These are phyloP conservation scores for Yamadazyma spencermartinsiae DNA, from an alignment of 1,139 yeast species.

Conservation along the genomic window DNA sequence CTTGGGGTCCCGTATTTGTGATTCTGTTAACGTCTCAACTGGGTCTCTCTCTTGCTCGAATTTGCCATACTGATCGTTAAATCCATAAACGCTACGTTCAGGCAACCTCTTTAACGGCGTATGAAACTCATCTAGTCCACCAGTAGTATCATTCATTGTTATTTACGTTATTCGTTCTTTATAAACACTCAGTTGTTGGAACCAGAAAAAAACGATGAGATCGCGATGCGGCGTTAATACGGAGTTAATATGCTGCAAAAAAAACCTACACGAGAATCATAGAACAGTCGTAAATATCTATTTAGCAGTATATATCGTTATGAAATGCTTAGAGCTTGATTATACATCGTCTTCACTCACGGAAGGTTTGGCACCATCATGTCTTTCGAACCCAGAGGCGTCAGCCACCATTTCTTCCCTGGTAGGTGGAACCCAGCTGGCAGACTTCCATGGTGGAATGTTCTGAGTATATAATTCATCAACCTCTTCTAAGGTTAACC, in stretches of 20 bases:
- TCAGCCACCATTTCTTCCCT: conserved; percentile 21
- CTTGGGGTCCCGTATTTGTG: conserved; percentile 6
- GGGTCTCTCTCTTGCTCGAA: not conserved
- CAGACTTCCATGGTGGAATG: conserved; percentile 49
- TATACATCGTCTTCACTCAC: not conserved
- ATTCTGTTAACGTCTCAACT: conserved; percentile 2
- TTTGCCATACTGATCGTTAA: not conserved
- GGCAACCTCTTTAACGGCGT: conserved; percentile 18
- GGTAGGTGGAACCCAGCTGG: conserved; percentile 45
- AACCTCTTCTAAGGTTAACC: conserved; percentile 45
- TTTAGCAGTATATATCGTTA: too few species aligned
- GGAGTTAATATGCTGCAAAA: too few species aligned
- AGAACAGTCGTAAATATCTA: too few species aligned
- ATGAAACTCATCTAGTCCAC: conserved; percentile 11
- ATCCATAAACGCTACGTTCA: conserved; percentile 11
- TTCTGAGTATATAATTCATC: conserved; percentile 37
- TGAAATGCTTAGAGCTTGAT: too few species aligned
- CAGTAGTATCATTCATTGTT: conserved; percentile 9
- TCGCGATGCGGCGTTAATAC: not conserved
- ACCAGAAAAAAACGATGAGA: not conserved
- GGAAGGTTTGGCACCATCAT: conserved; percentile 2
- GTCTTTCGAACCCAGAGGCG: conserved; percentile 12
- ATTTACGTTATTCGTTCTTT: too few species aligned
- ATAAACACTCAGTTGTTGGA: not conserved
- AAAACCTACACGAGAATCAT: too few species aligned